A percentile compares a stretch with the other conserved stretches of the same genome.
These are phyloP conservation scores for Suillus bovinus DNA, from an alignment of 768 basidiomycete genomes.

Conservation along the genomic window DNA sequence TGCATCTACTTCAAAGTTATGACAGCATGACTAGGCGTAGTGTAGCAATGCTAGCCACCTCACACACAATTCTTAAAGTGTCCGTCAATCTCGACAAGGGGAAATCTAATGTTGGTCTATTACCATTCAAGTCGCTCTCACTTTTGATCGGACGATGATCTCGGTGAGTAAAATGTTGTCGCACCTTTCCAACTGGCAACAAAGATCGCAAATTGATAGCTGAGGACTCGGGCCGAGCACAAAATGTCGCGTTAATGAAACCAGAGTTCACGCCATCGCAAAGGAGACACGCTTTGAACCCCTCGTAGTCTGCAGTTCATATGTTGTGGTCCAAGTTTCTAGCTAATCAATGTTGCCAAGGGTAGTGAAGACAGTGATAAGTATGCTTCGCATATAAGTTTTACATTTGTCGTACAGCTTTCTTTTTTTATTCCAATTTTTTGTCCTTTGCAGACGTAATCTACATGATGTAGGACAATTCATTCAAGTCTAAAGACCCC, in stretches of 20 bases:
- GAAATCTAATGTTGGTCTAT: conserved; percentile 85
- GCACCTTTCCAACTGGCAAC: conserved; percentile 89
- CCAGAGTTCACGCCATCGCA: conserved; percentile 87
- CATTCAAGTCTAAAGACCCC: no score
- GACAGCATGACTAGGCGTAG: neutral
- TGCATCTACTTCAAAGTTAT: neutral
- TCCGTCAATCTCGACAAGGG: conserved; percentile 82
- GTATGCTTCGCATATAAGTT: neutral
- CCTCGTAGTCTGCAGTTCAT: conserved; percentile 92
- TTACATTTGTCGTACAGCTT: neutral
- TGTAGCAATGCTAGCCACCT: neutral
- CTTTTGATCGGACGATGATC: conserved; percentile 76
- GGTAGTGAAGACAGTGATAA: conserved; percentile 56
- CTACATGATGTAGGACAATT: no score
- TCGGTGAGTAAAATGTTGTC: conserved; percentile 75
- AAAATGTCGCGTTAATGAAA: conserved; percentile 79
- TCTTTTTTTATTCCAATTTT: no score
- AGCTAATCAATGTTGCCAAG: conserved; percentile 85
- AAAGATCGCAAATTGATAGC: conserved; percentile 74
- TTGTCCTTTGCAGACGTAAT: no score
- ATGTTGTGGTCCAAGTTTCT: conserved; percentile 80
- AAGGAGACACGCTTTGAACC: conserved; percentile 76
- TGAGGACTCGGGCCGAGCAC: conserved; percentile 84
- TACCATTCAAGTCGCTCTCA: conserved; percentile 72
- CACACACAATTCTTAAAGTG: conserved; percentile 85